A percentile compares a stretch with the other conserved stretches of the same genome.
These are phyloP conservation scores for Ajuga reptans DNA, from an alignment of 305 asterid genomes.

Conservation along the genomic window DNA sequence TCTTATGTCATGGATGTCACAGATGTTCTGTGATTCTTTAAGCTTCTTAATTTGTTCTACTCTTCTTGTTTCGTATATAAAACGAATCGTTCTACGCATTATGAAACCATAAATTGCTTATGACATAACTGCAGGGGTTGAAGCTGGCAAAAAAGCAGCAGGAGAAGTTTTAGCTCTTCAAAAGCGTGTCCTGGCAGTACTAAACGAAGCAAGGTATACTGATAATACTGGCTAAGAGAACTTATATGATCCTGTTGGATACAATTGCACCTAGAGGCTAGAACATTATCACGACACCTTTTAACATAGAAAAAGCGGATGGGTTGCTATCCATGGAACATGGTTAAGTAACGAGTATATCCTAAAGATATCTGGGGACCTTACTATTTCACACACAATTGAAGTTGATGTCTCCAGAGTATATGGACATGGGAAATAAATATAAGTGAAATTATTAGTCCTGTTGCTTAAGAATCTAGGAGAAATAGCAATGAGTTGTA, in stretches of 20 bases:
- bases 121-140: conserved; percentile 63
- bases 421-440: not conserved
- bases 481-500: not conserved
- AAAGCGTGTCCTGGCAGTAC: conserved; percentile 93
- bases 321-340: not conserved
- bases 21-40: not conserved
- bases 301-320: not conserved
- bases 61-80: too few species aligned
- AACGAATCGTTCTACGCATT: not conserved
- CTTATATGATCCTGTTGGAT: not conserved
- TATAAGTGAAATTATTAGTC: not conserved
- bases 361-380: not conserved
- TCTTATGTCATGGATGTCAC: not conserved
- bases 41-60: not conserved
- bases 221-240: conserved; percentile 8
- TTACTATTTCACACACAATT: not conserved
- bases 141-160: conserved; percentile 98
- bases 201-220: conserved; percentile 83
- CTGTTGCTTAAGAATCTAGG: not conserved
- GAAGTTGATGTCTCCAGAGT: not conserved
- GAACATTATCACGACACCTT: not conserved
- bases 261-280: not conserved
- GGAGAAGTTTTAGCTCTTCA: conserved; percentile 98
- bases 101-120: conserved; percentile 12
- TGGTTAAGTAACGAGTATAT: not conserved